Conservation (phyloP, 306 rosid genomes). For the Lupinus albus region DNA sequence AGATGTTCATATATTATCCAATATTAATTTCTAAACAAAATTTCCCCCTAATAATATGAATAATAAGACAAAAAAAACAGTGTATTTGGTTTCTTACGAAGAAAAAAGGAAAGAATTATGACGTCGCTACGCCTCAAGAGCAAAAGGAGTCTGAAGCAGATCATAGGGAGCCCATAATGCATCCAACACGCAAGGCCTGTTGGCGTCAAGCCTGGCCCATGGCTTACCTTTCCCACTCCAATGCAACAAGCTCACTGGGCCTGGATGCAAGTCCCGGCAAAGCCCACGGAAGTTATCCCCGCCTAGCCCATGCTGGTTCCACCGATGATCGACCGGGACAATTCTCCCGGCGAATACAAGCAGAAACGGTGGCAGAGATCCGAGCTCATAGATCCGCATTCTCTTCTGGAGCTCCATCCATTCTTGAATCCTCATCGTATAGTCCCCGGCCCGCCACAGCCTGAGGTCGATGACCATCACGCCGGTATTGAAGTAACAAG, state of each 20-base stretch:
- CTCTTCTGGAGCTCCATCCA: conserved; percentile 98
- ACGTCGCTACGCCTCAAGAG: conserved; percentile 52
- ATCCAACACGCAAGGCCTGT: conserved; percentile 81
- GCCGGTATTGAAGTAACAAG: conserved; percentile 92
- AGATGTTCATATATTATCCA: too few species aligned
- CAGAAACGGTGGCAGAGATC: conserved; percentile 84
- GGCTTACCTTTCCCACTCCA: conserved; percentile 99
- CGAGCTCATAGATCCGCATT: conserved; percentile 91
- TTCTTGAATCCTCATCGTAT: conserved; percentile 68
- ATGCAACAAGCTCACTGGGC: conserved; percentile 86
- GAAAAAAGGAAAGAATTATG: not conserved
- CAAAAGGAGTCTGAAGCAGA: conserved; percentile 54
- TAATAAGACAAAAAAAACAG: too few species aligned
- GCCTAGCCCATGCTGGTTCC: conserved; percentile 98
- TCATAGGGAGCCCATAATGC: conserved; percentile 92
- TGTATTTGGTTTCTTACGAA: not conserved
- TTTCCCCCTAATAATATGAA: too few species aligned
- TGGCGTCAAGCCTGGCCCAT: conserved; percentile 79
- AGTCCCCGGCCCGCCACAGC: conserved; percentile 75
- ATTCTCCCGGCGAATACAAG: conserved; percentile 80
- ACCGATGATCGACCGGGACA: conserved; percentile 74
- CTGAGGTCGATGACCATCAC: conserved; percentile 88
- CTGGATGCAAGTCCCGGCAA: conserved; percentile 75
- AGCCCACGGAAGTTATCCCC: conserved; percentile 82
- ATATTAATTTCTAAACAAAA: too few species aligned